A percentile compares a stretch with the other conserved stretches of the same genome.
Conservation (phyloP, 2,329 filamentous ascomycete genomes). For the Aphanoascus verrucosus region DNA sequence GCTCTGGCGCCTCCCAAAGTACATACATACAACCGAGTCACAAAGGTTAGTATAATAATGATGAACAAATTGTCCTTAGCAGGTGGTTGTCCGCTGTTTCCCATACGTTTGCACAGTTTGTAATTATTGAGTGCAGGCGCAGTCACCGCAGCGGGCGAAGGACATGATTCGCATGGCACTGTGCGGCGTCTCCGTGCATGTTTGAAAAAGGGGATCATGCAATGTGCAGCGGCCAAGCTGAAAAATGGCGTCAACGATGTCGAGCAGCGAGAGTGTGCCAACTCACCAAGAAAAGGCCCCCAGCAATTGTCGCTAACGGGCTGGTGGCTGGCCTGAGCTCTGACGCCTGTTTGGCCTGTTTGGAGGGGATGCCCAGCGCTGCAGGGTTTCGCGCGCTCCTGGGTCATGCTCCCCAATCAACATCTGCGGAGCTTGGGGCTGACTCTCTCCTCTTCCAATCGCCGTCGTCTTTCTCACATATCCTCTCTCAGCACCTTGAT, state of each 20-base stretch:
- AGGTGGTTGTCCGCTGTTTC: no score
- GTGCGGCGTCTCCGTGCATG: neutral
- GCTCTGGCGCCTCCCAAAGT: no score
- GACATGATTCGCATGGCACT: neutral
- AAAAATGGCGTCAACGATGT: neutral
- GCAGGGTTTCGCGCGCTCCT: slow-evolving; percentile 5
- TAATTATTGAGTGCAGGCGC: no score
- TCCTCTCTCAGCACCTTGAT: neutral
- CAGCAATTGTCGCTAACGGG: neutral
- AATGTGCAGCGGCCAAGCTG: neutral
- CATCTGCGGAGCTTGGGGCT: neutral
- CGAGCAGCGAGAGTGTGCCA: neutral
- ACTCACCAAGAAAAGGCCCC: neutral
- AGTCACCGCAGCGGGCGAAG: no score
- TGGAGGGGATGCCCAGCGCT: slow-evolving; percentile 2
- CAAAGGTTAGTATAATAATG: no score
- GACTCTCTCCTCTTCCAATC: neutral
- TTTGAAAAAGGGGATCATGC: neutral
- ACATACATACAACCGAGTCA: no score
- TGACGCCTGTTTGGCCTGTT: slow-evolving; percentile 10
- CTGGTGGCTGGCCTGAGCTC: slow-evolving; percentile 5
- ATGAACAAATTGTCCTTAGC: no score
- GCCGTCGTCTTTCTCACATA: neutral
- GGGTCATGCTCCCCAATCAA: neutral
- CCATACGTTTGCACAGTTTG: no score